Base-by-base conservation (phyloP, 2,329 filamentous ascomycete species). In the Verticillium longisporum region DNA sequence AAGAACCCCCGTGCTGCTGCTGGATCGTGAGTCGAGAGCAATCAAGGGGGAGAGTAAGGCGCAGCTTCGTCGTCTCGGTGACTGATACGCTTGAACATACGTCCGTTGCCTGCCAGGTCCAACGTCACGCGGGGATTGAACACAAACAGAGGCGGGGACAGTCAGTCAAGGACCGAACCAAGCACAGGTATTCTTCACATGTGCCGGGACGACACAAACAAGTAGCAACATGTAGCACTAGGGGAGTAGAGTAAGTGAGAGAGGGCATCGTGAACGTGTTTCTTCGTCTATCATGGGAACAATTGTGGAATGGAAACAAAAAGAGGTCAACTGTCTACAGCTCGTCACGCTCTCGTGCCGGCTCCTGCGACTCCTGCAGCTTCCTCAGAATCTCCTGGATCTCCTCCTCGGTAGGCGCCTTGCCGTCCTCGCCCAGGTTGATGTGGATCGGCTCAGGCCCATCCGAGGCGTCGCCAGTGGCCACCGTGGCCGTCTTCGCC, bases 321-420 rank as follows among this genome's bases (percentile, higher is more conserved):
- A 50, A 50, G 9, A 4, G 10, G 7, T 4, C n/a, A 7, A 15
- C 26, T 9, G 21, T 64, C 67, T 72, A 76, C 64, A 76, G 69
- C 68, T 76, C 74, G 62, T 75, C 74, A 60, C 74, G 72, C 59
- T 68, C 65, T 53, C 69, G 61, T 36, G 68, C 66, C 26, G 67
- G 66, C 55, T 70, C 65, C 62, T 71, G 65, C 66, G 71, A 67
- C 60, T 71, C 69, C 63, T 71, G 69, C 26, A 73, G 67, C 66
- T 74, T 70, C 61, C 72, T 71, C 59, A 75, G 63, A 59, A 86
- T 81, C 67, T 81, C 79, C 68, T 85, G 77, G 61, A 84, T 78
- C 67, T 82, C 74, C 66, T 80, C 79, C 50, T 77, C 72, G 38
- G 73, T 77, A 26, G 75, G 79, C 71, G 37, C 55, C 61, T 63